Evolutionary conservation across 371 early-diverging fungal species (phyloP).

Genomic region (Actinomortierella wolfii): DNA sequence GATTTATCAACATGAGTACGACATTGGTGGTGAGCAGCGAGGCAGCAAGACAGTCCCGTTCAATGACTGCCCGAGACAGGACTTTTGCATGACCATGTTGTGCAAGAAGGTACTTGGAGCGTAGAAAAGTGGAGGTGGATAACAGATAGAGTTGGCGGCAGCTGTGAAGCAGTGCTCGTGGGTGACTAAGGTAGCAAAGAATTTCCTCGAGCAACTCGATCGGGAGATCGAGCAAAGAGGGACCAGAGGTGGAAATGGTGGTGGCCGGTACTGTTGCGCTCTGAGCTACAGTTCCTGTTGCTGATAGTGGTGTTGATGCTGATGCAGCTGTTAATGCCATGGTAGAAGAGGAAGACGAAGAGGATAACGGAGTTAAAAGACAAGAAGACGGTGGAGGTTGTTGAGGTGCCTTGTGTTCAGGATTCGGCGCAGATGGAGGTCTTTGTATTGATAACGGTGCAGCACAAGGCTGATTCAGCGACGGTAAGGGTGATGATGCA

Average conservation of each 20-base stretch:
- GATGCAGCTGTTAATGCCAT: not conserved
- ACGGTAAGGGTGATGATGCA: too few relatives aligned
- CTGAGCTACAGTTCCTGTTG: not conserved
- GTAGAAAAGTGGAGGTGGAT: constrained; percentile 16
- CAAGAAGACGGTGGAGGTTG: too few relatives aligned
- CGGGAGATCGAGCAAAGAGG: constrained; percentile 20
- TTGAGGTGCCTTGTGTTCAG: too few relatives aligned
- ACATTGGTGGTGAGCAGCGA: constrained; percentile 27
- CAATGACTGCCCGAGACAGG: constrained; percentile 26
- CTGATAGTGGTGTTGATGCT: constrained; percentile 1
- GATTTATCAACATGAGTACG: constrained; percentile 19
- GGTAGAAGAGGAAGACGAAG: not conserved
- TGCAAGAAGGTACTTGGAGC: constrained; percentile 26
- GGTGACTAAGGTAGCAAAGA: constrained; percentile 14
- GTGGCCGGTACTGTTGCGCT: not conserved
- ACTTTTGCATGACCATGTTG: constrained; percentile 30
- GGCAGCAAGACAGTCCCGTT: constrained; percentile 15
- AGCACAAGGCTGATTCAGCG: too few relatives aligned
- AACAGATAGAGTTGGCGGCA: constrained; percentile 24
- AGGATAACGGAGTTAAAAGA: too few relatives aligned
- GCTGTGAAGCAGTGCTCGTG: constrained; percentile 19
- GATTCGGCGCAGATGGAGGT: too few relatives aligned
- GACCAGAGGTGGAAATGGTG: not conserved
- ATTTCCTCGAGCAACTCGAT: constrained; percentile 37
- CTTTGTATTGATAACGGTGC: too few relatives aligned